Percentiles rank a stretch among this genome's conserved stretches.
Evolutionary conservation across 2,329 filamentous ascomycete species (phyloP).

Genomic region (Pseudocercospora crystallina): DNA sequence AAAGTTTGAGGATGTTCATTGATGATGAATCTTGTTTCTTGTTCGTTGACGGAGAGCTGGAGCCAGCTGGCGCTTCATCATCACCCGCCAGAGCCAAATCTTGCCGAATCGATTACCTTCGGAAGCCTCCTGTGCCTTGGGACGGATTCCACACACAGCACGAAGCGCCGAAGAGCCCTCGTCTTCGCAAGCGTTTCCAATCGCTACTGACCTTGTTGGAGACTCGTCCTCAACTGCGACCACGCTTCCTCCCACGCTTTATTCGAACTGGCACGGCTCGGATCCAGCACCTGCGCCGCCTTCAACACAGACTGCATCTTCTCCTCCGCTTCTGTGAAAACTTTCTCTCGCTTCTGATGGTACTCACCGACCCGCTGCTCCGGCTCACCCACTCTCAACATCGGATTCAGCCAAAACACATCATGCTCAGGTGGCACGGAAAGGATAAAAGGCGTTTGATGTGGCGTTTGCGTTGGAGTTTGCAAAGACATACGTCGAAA

Average conservation of each 20-base stretch:
- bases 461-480: background rate
- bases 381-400: conserved; percentile 2
- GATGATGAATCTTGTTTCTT: too few relatives aligned
- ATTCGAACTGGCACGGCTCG: background rate
- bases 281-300: background rate
- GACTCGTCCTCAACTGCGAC: background rate
- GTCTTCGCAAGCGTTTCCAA: too few relatives aligned
- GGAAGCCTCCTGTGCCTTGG: too few relatives aligned
- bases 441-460: background rate
- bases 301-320: background rate
- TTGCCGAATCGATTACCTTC: too few relatives aligned
- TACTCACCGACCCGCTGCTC: conserved; percentile 11
- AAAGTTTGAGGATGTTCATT: background rate
- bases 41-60: too few relatives aligned
- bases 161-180: too few relatives aligned
- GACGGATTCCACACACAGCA: too few relatives aligned
- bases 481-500: conserved; percentile 1
- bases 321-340: conserved; percentile 1
- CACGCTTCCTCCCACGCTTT: conserved; percentile 13
- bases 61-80: too few relatives aligned
- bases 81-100: too few relatives aligned
- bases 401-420: conserved; percentile 11
- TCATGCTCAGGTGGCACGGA: conserved; percentile 9
- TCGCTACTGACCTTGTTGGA: too few relatives aligned
- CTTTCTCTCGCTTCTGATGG: conserved; percentile 3